Percentiles rank a stretch among this genome's conserved stretches.
These are phyloP conservation scores for Fusarium sarcochroum DNA, from an alignment of 2,329 filamentous ascomycete species.

Conservation along the genomic window DNA sequence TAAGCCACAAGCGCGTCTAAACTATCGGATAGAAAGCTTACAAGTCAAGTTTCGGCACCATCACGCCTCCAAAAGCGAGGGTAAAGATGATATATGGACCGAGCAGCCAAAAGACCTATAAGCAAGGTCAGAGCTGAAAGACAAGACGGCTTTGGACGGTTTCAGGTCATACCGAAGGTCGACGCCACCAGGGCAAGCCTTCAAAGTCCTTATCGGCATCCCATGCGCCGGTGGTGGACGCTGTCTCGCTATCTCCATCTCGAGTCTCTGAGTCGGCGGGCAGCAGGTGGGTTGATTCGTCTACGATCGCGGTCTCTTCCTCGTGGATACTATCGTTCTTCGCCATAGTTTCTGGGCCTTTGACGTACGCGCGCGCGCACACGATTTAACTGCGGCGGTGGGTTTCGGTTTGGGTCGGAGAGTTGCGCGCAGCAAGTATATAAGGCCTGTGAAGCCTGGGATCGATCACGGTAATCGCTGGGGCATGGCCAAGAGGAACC, in stretches of 20 bases:
- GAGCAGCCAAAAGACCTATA: conserved; percentile 85
- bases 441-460: conserved; percentile 23
- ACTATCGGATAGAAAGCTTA: conserved; percentile 53
- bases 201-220: conserved; percentile 70
- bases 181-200: conserved; percentile 72
- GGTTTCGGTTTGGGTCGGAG: conserved; percentile 5
- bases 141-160: conserved; percentile 7
- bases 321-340: conserved; percentile 9
- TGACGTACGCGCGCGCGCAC: background rate
- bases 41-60: conserved; percentile 90
- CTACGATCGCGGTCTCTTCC: conserved; percentile 22
- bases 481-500: conserved; percentile 30
- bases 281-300: conserved; percentile 59
- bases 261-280: conserved; percentile 41
- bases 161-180: conserved; percentile 68
- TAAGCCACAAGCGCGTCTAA: conserved; percentile 24
- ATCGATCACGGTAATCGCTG: conserved; percentile 28
- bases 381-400: background rate
- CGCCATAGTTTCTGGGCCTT: conserved; percentile 23
- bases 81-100: conserved; percentile 85
- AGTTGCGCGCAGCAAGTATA: conserved; percentile 24
- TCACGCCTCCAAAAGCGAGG: conserved; percentile 85
- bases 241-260: conserved; percentile 24
- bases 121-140: conserved; percentile 42
- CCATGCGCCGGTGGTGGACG: conserved; percentile 56